Evolutionary conservation across 768 basidiomycete species (phyloP), one percentile per base, ranked within the genome.

Genomic region (Russula olivacea): DNA sequence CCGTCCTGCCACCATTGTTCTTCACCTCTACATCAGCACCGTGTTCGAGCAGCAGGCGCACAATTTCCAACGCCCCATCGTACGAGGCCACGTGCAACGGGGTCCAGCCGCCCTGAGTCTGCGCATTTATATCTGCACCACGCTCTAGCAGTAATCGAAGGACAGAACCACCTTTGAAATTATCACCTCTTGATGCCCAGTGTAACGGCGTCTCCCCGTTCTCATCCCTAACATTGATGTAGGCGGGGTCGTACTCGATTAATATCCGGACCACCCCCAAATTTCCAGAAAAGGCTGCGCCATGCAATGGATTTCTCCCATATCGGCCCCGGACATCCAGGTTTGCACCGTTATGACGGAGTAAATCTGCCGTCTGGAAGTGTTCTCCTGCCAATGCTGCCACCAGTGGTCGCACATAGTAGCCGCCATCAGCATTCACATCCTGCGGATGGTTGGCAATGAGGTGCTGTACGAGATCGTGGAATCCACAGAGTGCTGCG

Each of bases 291-390:
- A 2, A n/a, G 10, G 32, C 34, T 32, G 32, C 32, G 12, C 5
- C 21, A 34, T 36, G 51, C 11, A 53, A n/a, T 11, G 34, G 19
- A 9, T 2, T n/a, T 12, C 2, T 7, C 1, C 3, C 6, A 12
- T 1, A 0, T 2, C 0, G 0, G n/a, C 32, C 34, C n/a, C 4
- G n/a, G 19, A 17, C 10, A 3, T 36, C 3, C 12, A 8, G 32
- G 11, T 32, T 12, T 34, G 32, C 34, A 8, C 51, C 32, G 2
- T 14, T n/a, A 12, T 11, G 51, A 36, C 21, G n/a, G 17, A 53
- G 51, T 34, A 53, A 21, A 10, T 53, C 19, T 53, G 51, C 51
- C 4, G 34, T 11, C n/a, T 23, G n/a, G 32, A 53, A 36, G 51
- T 53, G 32, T 10, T 6, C 21, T 8, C n/a, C 11, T 21, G 51